A percentile compares a stretch with the other conserved stretches of the same genome.
Conservation (phyloP, 768 basidiomycete genomes). For the Amanita jacksonii region DNA sequence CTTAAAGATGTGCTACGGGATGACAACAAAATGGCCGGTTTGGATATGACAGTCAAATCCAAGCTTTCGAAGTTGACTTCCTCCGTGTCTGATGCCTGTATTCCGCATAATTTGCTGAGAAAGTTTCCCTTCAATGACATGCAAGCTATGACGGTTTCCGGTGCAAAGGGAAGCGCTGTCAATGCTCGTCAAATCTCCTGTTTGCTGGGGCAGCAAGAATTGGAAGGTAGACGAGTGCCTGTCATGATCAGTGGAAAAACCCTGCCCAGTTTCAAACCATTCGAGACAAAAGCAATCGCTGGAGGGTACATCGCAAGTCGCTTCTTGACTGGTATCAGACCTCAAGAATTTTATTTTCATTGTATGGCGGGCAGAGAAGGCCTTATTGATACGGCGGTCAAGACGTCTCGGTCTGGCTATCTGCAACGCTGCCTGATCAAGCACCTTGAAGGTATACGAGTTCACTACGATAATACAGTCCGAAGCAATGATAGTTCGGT, state of each 20-base stretch:
- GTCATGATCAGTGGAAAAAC: slow-evolving; percentile 99
- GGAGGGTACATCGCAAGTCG: slow-evolving; percentile 98
- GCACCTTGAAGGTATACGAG: slow-evolving; percentile 91
- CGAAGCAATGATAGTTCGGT: slow-evolving; percentile 90
- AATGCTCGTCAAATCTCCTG: slow-evolving; percentile 99
- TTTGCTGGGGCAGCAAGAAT: slow-evolving; percentile 91
- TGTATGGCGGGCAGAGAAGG: slow-evolving; percentile 99
- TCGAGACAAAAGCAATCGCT: slow-evolving; percentile 97
- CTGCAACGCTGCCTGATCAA: slow-evolving; percentile 98
- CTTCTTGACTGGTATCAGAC: slow-evolving; percentile 95
- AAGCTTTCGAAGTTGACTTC: slow-evolving; percentile 82
- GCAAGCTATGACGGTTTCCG: slow-evolving; percentile 98
- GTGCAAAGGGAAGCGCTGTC: slow-evolving; percentile 95
- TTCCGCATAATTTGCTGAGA: slow-evolving; percentile 81
- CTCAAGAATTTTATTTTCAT: slow-evolving; percentile 99
- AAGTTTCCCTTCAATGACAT: slow-evolving; percentile 98
- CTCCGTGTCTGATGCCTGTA: slow-evolving; percentile 78
- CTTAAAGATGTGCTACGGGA: slow-evolving; percentile 91
- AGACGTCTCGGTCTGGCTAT: slow-evolving; percentile 97
- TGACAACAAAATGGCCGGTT: slow-evolving; percentile 94
- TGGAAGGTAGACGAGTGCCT: slow-evolving; percentile 97
- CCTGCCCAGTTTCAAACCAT: slow-evolving; percentile 90
- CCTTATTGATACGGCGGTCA: slow-evolving; percentile 97
- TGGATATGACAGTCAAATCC: slow-evolving; percentile 87
- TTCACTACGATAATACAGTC: slow-evolving; percentile 98